Percentiles rank a stretch among this genome's conserved stretches.
Conservation (phyloP, 2,329 filamentous ascomycete species). For the Cladophialophora exuberans region DNA sequence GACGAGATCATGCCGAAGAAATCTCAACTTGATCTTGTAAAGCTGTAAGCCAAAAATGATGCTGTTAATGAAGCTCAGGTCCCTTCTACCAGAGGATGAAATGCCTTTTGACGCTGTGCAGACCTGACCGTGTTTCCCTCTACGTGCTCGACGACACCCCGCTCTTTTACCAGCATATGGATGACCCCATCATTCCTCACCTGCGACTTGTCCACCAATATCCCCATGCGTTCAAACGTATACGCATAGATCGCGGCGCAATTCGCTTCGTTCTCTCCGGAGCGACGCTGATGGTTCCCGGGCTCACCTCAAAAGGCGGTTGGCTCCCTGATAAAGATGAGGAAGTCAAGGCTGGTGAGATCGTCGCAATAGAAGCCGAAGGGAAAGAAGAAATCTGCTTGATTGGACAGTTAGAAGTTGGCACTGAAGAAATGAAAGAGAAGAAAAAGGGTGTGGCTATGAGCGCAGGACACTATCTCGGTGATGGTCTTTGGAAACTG, state of each 20-base stretch:
- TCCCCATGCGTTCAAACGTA: conserved; percentile 77
- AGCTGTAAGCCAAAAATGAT: conserved; percentile 72
- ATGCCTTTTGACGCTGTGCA: conserved; percentile 35
- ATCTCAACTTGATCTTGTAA: conserved; percentile 83
- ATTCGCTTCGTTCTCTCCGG: conserved; percentile 95
- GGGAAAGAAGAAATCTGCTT: conserved; percentile 91
- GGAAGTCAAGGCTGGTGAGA: conserved; percentile 77
- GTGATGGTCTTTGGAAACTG: conserved; percentile 90
- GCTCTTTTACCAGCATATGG: conserved; percentile 88
- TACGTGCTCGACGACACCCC: conserved; percentile 77
- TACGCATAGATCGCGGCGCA: conserved; percentile 92
- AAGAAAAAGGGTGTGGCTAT: conserved; percentile 94
- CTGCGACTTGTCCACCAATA: conserved; percentile 88
- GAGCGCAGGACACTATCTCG: conserved; percentile 89
- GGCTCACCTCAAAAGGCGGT: conserved; percentile 82
- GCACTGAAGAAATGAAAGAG: conserved; percentile 88
- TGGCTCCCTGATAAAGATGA: conserved; percentile 69
- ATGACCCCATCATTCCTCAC: conserved; percentile 80
- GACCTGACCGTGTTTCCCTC: conserved; percentile 83
- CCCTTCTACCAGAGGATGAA: too few species aligned
- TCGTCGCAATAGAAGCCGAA: conserved; percentile 88
- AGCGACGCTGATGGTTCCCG: conserved; percentile 94
- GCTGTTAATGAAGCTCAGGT: too few species aligned
- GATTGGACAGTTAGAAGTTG: conserved; percentile 79
- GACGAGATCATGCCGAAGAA: conserved; percentile 97